Evolutionary conservation across 139 green algal species (phyloP), one percentile per base, ranked within the genome.

Genomic region (Diplosphaera chodatii): DNA sequence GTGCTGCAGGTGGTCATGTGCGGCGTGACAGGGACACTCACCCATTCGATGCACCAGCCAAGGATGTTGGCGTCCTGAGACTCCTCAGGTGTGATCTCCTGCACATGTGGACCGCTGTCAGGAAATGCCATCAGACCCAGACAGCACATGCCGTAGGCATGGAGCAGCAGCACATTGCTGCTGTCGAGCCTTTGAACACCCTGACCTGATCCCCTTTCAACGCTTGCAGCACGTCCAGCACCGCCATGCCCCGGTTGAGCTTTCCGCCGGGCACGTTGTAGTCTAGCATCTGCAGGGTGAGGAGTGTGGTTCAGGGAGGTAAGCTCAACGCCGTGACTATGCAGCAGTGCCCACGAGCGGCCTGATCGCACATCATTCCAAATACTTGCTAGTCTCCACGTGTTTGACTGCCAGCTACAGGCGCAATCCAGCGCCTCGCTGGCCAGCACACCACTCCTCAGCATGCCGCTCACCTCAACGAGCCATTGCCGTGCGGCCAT

Each of bases 11-110:
- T n/a, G n/a, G n/a, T n/a, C n/a, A n/a, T n/a, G n/a, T n/a, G n/a
- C n/a, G n/a, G n/a, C n/a, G n/a, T n/a, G n/a, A n/a, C n/a, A n/a
- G n/a, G n/a, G n/a, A n/a, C n/a, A 32, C 73, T 76, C 64, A 96
- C 81, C 84, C 88, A 96, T 77, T 99, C 95, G 73, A 99, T 98
- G 87, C 95, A 99, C 95, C 95, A 99, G 41, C 95, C 95, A 25
- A 98, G 69, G 1, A 83, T 75, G 55, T 92, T 89, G 18, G 95
- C 93, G 28, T 85, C 74, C 74, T 93, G 89, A 3, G 88, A 59
- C 31, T 96, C 84, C 25, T 92, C 85, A 27, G 85, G 70, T 1
- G 56, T 78, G 29, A 93, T 30, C 3, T 73, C 75, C 67, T 88
- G 70, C 25, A 63, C 4, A 32, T 27, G 62, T 10, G 16, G n/a